Conservation (phyloP, 2,329 filamentous ascomycete species). For the Cercospora sojina region DNA sequence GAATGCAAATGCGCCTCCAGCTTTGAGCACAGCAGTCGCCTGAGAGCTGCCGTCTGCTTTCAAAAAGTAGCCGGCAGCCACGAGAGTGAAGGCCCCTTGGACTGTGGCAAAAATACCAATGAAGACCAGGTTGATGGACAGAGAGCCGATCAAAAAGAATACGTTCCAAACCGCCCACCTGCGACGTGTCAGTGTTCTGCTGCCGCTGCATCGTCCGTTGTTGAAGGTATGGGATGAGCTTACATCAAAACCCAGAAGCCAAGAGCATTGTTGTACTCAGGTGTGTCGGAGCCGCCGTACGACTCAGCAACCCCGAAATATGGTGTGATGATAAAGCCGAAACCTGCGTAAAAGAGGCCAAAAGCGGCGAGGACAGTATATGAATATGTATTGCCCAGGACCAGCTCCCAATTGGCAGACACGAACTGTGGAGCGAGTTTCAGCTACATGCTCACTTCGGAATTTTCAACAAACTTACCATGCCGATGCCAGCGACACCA, state of each 20-base stretch:
- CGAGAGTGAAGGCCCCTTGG: slow-evolving; percentile 46
- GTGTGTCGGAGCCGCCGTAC: slow-evolving; percentile 45
- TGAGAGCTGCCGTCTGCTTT: slow-evolving; percentile 44
- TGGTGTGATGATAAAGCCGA: slow-evolving; percentile 51
- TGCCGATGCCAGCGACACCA: slow-evolving; percentile 52
- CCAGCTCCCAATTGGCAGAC: slow-evolving; percentile 57
- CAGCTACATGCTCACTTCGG: background rate
- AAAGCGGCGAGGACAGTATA: slow-evolving; percentile 58
- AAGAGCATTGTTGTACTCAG: slow-evolving; percentile 51
- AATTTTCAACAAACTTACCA: slow-evolving; percentile 38
- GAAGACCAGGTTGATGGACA: slow-evolving; percentile 51
- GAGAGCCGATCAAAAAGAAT: slow-evolving; percentile 48
- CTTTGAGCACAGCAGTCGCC: slow-evolving; percentile 44
- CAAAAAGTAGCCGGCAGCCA: slow-evolving; percentile 49
- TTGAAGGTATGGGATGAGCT: slow-evolving; percentile 20
- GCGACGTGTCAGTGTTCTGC: slow-evolving; percentile 5
- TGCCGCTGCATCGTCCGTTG: background rate
- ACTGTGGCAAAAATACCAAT: slow-evolving; percentile 52
- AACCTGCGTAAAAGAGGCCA: slow-evolving; percentile 55
- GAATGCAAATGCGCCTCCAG: slow-evolving; percentile 51
- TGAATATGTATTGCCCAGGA: slow-evolving; percentile 52
- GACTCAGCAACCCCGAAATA: slow-evolving; percentile 48
- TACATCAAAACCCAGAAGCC: slow-evolving; percentile 51
- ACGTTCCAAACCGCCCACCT: slow-evolving; percentile 50
- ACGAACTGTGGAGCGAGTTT: slow-evolving; percentile 33